A percentile compares a stretch with the other conserved stretches of the same genome.
Evolutionary conservation across 2,329 filamentous ascomycete genomes (phyloP).

Genomic region (Monosporascus sp.): DNA sequence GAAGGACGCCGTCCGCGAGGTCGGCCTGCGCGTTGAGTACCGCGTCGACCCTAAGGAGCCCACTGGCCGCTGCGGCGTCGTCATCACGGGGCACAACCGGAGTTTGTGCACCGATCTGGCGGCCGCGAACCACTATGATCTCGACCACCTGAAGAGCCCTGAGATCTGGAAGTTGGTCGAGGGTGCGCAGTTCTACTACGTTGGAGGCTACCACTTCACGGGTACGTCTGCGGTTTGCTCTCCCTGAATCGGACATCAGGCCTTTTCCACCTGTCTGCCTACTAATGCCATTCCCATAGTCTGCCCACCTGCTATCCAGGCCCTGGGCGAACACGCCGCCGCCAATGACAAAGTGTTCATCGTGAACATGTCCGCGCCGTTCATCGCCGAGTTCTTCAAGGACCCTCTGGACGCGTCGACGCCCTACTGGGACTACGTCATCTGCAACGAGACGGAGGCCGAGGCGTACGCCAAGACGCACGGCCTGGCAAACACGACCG

Average conservation of each 20-base stretch:
- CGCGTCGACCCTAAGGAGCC: constrained; percentile 77
- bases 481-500: constrained; percentile 57
- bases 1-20: constrained; percentile 76
- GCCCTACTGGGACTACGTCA: constrained; percentile 91
- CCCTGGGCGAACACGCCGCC: constrained; percentile 85
- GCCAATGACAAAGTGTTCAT: constrained; percentile 85
- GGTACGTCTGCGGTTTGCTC: constrained; percentile 25
- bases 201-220: constrained; percentile 96
- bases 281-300: constrained; percentile 40
- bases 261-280: not conserved
- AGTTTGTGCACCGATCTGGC: constrained; percentile 92
- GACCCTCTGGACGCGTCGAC: constrained; percentile 80
- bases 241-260: not conserved
- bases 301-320: constrained; percentile 83
- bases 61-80: constrained; percentile 90
- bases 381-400: constrained; percentile 98
- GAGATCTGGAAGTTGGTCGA: constrained; percentile 90
- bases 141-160: constrained; percentile 86
- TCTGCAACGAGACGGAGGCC: constrained; percentile 96
- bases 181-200: constrained; percentile 82
- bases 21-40: constrained; percentile 91
- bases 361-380: constrained; percentile 88
- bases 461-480: constrained; percentile 81
- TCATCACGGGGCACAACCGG: constrained; percentile 96
- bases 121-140: constrained; percentile 93